phyloP scores from a whole-genome alignment of 2,329 filamentous ascomycete genomes.

The Colletotrichum coccodes region DNA sequence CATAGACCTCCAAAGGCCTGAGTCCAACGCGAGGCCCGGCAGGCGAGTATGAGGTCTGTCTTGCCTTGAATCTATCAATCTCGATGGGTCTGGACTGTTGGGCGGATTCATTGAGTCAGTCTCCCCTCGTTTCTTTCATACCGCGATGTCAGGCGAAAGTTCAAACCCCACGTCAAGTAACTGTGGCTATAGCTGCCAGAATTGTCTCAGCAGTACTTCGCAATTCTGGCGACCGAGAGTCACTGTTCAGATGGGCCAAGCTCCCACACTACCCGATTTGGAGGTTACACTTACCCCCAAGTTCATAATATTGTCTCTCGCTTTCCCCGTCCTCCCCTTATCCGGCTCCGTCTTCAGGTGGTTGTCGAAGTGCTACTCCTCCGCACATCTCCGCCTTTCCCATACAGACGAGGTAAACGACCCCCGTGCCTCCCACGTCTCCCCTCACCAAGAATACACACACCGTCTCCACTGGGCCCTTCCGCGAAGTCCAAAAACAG shows the following conservation, averaged over 20 bases:
- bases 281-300: too few species aligned
- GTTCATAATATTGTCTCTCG: too few species aligned
- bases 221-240: too few species aligned
- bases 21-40: neutral
- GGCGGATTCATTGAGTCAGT: neutral
- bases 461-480: neutral
- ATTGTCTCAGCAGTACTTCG: too few species aligned
- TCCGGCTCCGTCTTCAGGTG: neutral
- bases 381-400: neutral
- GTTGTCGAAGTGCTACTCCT: constrained; percentile 1
- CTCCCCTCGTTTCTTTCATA: too few species aligned
- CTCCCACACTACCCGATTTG: too few species aligned
- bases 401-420: neutral
- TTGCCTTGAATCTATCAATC: constrained; percentile 5
- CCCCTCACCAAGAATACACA: neutral
- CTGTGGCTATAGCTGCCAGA: too few species aligned
- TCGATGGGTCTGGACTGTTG: neutral
- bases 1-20: neutral
- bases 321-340: neutral
- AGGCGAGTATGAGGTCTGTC: neutral
- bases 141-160: too few species aligned
- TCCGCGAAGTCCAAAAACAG: neutral
- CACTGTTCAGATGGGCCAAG: too few species aligned
- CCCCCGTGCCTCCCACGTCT: neutral
- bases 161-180: too few species aligned